A percentile compares a stretch with the other conserved stretches of the same genome.
Evolutionary conservation across 495 filamentous ascomycete species (phyloP).

Genomic region (Xylaria grammica): DNA sequence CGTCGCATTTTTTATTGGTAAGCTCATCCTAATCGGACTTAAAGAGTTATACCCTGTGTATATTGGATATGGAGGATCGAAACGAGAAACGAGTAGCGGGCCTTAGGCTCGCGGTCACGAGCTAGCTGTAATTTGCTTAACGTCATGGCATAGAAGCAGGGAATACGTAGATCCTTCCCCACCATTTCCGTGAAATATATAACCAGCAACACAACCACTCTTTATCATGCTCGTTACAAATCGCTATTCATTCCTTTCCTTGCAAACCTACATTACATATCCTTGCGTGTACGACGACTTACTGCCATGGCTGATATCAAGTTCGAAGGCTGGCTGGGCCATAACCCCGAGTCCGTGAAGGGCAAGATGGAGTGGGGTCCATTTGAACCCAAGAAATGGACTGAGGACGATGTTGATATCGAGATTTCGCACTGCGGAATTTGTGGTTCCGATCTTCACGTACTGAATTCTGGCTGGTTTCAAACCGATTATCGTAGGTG

Average conservation of each 20-base stretch:
- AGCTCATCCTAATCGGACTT: slow-evolving; percentile 1
- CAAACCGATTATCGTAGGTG: slow-evolving; percentile 33
- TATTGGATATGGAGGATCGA: too few relatives aligned
- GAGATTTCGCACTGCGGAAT: slow-evolving; percentile 83
- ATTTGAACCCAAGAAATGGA: slow-evolving; percentile 80
- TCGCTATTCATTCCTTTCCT: not conserved
- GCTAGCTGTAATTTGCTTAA: not conserved
- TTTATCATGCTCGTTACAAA: not conserved
- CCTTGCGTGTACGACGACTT: not conserved
- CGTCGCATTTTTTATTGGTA: too few relatives aligned
- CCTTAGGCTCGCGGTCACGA: not conserved
- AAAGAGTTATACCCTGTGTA: not conserved
- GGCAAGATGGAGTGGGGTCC: slow-evolving; percentile 74
- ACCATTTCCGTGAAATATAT: not conserved
- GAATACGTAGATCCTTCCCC: not conserved
- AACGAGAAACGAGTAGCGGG: not conserved
- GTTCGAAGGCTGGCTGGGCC: slow-evolving; percentile 84
- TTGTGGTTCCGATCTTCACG: slow-evolving; percentile 81
- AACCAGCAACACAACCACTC: not conserved
- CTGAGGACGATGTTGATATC: slow-evolving; percentile 78
- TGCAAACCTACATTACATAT: not conserved
- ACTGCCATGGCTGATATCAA: slow-evolving; percentile 41
- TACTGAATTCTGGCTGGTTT: slow-evolving; percentile 72
- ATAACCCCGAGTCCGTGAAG: slow-evolving; percentile 60
- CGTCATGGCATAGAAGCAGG: slow-evolving; percentile 7